Evolutionary conservation across 2,329 filamentous ascomycete species (phyloP), one percentile per base, ranked within the genome.

Genomic region (Aulographum hederae): DNA sequence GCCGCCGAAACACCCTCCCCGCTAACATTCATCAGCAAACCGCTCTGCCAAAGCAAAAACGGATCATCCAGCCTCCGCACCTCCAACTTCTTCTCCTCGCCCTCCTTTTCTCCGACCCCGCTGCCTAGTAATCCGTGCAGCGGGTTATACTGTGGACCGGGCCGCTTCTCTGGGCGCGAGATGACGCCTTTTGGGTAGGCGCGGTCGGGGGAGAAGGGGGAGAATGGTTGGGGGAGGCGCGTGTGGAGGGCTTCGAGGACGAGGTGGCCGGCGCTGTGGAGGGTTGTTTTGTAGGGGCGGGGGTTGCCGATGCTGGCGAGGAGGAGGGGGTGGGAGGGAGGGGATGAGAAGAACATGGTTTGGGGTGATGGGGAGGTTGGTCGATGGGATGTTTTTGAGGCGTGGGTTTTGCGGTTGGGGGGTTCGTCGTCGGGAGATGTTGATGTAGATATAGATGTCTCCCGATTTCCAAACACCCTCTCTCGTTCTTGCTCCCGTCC

Each of bases 221-320:
- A 60, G 39, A 69, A 60, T 39, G 50, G 32, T 34, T 40, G 14
- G 14, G 10, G 29, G 6, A 21, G 40, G 43, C 58, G 36, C 20
- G 35, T 27, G 39, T 33, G 32, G 26, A 47, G 29, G 2, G 66
- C 60, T 33, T 67, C 60, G 40, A 93, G 68, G 28, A 82, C 68
- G 34, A 73, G 68, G 57, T 95, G 86, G 8, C 85, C 89, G 11
- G 84, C 82, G 16, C 75, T 85, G 56, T 95, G 89, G 5, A 86
- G 72, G 14, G 80, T 91, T 39, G 76, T 65, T 40, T 69, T 67
- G 53, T 86, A 85, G 15, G 56, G 50, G 34, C 44, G 43, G 5
- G 79, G 82, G 44, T 95, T 95, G 42, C 89, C 89, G 39, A 98
- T 67, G 38, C 81, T 89, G 57, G 84, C 69, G 44, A 95, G 64